These are phyloP conservation scores for Trichoderma brevicompactum DNA, from an alignment of 2,329 filamentous ascomycete species.

Conservation along the genomic window DNA sequence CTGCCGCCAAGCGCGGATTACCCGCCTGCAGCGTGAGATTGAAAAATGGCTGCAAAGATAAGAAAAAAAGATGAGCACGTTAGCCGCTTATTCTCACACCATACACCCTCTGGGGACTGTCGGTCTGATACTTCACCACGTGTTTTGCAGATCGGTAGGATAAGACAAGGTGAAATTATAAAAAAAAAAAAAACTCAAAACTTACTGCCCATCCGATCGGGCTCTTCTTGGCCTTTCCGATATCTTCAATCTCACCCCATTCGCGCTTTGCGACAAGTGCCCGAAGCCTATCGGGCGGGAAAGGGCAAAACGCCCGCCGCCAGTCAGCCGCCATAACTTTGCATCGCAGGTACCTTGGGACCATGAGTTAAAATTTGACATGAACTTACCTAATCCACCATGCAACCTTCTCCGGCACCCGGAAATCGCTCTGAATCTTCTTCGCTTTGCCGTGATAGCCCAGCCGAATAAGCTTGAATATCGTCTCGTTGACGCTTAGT, in stretches of 20 bases:
- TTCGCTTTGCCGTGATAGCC: slow-evolving; percentile 84
- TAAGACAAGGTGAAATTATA: background rate
- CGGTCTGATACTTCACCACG: background rate
- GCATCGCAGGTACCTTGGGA: too few species aligned
- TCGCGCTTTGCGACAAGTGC: slow-evolving; percentile 88
- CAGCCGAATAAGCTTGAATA: slow-evolving; percentile 82
- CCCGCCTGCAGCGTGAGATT: slow-evolving; percentile 87
- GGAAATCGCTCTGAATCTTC: slow-evolving; percentile 91
- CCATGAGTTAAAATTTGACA: too few species aligned
- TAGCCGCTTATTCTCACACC: background rate
- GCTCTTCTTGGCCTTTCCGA: slow-evolving; percentile 76
- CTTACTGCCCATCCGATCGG: slow-evolving; percentile 95
- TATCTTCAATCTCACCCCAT: slow-evolving; percentile 91
- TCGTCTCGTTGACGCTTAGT: slow-evolving; percentile 85
- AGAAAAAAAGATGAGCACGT: background rate
- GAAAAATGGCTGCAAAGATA: slow-evolving; percentile 74
- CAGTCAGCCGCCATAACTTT: slow-evolving; percentile 16
- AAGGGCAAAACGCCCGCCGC: slow-evolving; percentile 18
- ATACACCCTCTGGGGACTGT: background rate
- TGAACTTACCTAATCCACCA: slow-evolving; percentile 74
- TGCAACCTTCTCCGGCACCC: slow-evolving; percentile 84
- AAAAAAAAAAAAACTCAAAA: slow-evolving; percentile 29
- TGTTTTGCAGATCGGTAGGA: slow-evolving; percentile 1
- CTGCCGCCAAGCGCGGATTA: slow-evolving; percentile 81
- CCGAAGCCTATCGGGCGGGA: slow-evolving; percentile 62